Evolutionary conservation across 768 basidiomycete species (phyloP), one percentile per base, ranked within the genome.

Genomic region (Suillus occidentalis): DNA sequence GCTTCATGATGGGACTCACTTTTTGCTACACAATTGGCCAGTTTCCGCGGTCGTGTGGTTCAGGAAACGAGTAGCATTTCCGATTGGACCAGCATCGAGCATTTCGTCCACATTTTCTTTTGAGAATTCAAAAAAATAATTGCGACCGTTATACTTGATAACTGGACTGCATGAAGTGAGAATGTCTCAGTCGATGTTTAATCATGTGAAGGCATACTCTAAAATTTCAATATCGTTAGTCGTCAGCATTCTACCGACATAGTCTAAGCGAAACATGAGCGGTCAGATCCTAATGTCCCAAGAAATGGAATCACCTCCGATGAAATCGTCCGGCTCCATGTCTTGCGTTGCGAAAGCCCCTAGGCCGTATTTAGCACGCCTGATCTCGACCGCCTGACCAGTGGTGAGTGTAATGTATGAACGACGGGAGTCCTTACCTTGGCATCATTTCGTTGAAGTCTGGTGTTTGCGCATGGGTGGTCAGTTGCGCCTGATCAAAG

Each of bases 61-160:
- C 2, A 85, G 65, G 62, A 78, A 85, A 39, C 84, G 73, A 0
- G 79, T 82, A 50, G 77, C 72, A 70, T 85, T 84, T 0, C 84
- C 82, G 13, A 79, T 63, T 12, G 68, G 63, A n/a, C 76, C 77
- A 25, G 83, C 80, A 73, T 85, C 84, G 47, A 70, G 62, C 47
- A 70, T 10, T 2, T n/a, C 1, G 2, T 43, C 36, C 6, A 10
- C 13, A 6, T 0, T 13, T 0, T 63, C 56, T 40, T 28, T 42
- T 64, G 49, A 62, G 31, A 66, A 22, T 3, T 71, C 72, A 66
- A 82, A 82, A 20, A 75, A 50, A 62, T 82, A 82, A 64, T 82
- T 83, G 34, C 68, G 69, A 2, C 25, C 12, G 3, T 63, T 69
- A 57, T 75, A 47, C 3, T 45, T 36, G 42, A 28, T 8, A 55